These are phyloP conservation scores for Mesostigma viride DNA, from an alignment of 139 green algal genomes.

Conservation along the genomic window DNA sequence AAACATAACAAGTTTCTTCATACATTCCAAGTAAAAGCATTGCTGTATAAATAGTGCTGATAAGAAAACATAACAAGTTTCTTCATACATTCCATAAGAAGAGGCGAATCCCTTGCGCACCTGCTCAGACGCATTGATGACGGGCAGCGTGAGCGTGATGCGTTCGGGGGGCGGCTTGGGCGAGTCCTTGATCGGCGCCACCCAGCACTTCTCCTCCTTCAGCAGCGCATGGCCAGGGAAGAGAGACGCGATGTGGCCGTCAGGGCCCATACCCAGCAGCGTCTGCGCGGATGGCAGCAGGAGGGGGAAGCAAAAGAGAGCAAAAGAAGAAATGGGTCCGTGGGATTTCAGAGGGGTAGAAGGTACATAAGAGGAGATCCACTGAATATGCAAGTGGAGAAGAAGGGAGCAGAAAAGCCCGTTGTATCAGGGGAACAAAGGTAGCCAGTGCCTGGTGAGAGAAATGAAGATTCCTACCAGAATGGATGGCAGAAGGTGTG, in stretches of 20 bases:
- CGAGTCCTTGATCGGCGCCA: constrained; percentile 76
- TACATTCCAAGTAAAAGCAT: not conserved
- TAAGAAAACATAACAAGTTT: not conserved
- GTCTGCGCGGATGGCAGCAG: constrained; percentile 17
- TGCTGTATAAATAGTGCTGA: not conserved
- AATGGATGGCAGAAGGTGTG: no score
- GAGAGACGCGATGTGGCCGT: constrained; percentile 93
- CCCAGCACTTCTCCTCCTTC: constrained; percentile 46
- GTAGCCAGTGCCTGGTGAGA: no score
- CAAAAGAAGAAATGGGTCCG: no score
- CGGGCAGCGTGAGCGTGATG: constrained; percentile 70
- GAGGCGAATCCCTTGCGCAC: constrained; percentile 2
- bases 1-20: not conserved
- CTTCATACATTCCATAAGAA: not conserved
- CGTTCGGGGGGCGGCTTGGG: constrained; percentile 91
- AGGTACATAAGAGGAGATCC: no score
- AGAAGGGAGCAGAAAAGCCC: no score
- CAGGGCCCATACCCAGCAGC: constrained; percentile 78
- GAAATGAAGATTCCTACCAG: no score
- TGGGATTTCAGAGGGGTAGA: no score
- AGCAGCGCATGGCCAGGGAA: constrained; percentile 66
- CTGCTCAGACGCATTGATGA: constrained; percentile 28
- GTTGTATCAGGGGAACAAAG: no score
- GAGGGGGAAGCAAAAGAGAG: no score
- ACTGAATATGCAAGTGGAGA: no score